Evolutionary conservation across 208 protist species (phyloP).

Genomic region (Kentomonas sorsogonicus): DNA sequence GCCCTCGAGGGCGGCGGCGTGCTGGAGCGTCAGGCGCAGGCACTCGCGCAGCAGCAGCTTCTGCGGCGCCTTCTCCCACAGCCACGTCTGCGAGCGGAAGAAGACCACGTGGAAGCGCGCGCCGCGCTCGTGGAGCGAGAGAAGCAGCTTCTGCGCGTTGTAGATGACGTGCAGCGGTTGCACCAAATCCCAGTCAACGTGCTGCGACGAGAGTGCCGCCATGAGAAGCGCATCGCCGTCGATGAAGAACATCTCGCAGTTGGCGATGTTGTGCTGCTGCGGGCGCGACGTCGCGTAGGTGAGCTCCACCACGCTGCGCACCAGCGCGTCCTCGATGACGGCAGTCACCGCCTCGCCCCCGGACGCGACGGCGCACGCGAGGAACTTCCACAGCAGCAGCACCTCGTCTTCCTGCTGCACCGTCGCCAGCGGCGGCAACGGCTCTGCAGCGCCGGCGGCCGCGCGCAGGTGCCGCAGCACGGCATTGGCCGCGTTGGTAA

Average conservation of each 20-base stretch:
- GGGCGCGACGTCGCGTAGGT: constrained; percentile 79
- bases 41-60: constrained; percentile 83
- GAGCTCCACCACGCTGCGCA: constrained; percentile 44
- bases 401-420: constrained; percentile 53
- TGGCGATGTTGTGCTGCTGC: constrained; percentile 85
- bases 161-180: constrained; percentile 85
- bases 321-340: constrained; percentile 39
- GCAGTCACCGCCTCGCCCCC: constrained; percentile 17
- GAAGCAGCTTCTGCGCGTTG: constrained; percentile 78
- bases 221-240: constrained; percentile 89
- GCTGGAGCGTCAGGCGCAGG: constrained; percentile 37
- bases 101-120: constrained; percentile 85
- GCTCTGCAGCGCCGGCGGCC: not conserved
- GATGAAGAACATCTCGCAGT: constrained; percentile 89
- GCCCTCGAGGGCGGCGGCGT: constrained; percentile 31
- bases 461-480: constrained; percentile 32
- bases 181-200: constrained; percentile 84
- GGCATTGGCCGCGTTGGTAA: constrained; percentile 21
- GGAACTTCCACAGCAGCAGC: constrained; percentile 80
- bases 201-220: constrained; percentile 59
- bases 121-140: constrained; percentile 57
- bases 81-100: constrained; percentile 63
- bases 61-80: constrained; percentile 69
- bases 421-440: constrained; percentile 18
- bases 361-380: constrained; percentile 25